phyloP scores from a whole-genome alignment of 192 early-diverging fungal genomes.

The Paraglomus occultum region DNA sequence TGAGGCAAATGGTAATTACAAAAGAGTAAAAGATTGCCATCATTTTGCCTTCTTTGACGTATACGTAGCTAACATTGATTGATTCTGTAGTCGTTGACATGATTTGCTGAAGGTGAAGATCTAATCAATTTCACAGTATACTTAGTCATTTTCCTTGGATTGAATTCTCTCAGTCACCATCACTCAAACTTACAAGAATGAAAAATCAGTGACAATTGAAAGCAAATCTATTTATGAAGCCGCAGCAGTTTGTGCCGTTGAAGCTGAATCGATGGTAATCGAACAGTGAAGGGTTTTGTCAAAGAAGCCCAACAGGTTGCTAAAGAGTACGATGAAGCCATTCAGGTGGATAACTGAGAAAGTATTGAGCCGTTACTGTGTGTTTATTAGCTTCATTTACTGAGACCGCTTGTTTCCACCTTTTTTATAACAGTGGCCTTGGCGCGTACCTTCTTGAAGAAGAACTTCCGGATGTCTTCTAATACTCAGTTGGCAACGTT shows the following conservation, averaged over 20 bases:
- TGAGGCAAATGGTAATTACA: slow-evolving; percentile 28
- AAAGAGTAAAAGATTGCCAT: no score
- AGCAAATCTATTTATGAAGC: slow-evolving; percentile 4
- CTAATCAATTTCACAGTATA: no score
- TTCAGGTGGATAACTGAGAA: slow-evolving; percentile 1
- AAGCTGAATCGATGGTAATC: slow-evolving; percentile 18
- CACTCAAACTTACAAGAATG: slow-evolving; percentile 26
- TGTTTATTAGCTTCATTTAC: no score
- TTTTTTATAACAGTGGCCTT: not conserved
- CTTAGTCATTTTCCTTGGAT: no score
- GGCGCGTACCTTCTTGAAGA: slow-evolving; percentile 17
- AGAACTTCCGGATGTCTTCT: slow-evolving; percentile 42
- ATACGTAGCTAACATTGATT: no score
- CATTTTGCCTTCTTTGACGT: no score
- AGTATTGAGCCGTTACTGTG: no score
- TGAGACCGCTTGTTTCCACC: not conserved
- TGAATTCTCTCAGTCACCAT: slow-evolving; percentile 5
- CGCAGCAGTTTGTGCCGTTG: slow-evolving; percentile 16
- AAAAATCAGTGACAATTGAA: not conserved
- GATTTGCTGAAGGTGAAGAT: slow-evolving; percentile 26
- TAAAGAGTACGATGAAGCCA: slow-evolving; percentile 5
- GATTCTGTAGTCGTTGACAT: slow-evolving; percentile 33
- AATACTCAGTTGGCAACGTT: slow-evolving; percentile 48
- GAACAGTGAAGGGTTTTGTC: slow-evolving; percentile 10
- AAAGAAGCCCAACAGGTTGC: slow-evolving; percentile 13